Evolutionary conservation across 2,329 filamentous ascomycete genomes (phyloP), one percentile per base, ranked within the genome.

Genomic region (Zarea fungicola): DNA sequence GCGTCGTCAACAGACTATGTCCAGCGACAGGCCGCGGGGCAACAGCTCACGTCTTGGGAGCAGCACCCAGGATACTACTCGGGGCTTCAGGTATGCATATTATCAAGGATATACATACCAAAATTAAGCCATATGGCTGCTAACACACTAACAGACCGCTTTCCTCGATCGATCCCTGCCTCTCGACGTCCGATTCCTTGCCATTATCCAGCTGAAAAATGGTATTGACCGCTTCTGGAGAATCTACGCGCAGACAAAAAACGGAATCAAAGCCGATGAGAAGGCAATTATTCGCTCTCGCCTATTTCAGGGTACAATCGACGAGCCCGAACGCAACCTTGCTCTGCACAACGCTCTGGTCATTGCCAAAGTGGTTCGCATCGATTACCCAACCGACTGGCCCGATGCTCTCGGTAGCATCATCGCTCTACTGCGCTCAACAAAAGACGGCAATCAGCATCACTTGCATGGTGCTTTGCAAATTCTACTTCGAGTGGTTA

Each of bases 211-310:
- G 63, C 77, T 99, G 47, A 97, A 97, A 65, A 96, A 97, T 65
- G 93, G 91, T 48, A 91, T 97, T 66, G 92, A 97, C 64, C 90
- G 86, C 63, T 89, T 90, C 67, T 99, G 93, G 93, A 80, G 93
- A 13, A 57, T 69, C n/a, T 62, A 89, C 77, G 63, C 70, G 28
- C 57, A 68, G 50, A 43, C 64, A 23, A 75, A 72, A 63, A 87
- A 87, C 28, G 82, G 88, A 42, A 79, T 86, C 49, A 82, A 84
- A 63, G 78, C 80, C 23, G 79, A 85, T 18, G 88, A 96, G 62
- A 96, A 93, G 66, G 71, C 77, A 9, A 63, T 78, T 31, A 93
- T 99, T 47, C 83, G 92, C 42, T 79, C 80, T 5, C 80, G 85
- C 21, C 73, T 96, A 19, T 77, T 96, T 8, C 78, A 88, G 54